phyloP scores from a whole-genome alignment of 345 rosid genomes.

The Linum tenue region DNA sequence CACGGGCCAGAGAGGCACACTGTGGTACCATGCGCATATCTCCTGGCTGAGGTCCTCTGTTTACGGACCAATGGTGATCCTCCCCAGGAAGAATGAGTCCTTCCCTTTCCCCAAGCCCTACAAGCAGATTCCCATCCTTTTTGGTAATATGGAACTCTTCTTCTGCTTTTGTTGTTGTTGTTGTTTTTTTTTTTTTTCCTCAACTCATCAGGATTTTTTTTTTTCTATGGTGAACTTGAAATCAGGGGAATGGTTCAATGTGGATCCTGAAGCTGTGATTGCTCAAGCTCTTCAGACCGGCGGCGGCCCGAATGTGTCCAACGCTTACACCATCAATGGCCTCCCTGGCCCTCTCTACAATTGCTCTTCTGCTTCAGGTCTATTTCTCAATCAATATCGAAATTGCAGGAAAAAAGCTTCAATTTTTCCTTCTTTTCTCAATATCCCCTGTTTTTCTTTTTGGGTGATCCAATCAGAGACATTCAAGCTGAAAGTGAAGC shows the following conservation, averaged over 20 bases:
- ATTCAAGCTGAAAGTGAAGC: conserved; percentile 22
- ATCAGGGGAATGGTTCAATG: conserved; percentile 26
- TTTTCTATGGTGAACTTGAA: not conserved
- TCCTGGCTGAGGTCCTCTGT: conserved; percentile 22
- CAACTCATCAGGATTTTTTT: not conserved
- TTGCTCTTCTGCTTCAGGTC: conserved; percentile 17
- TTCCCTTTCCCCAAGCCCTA: conserved; percentile 21
- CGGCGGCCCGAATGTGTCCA: conserved; percentile 21
- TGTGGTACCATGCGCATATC: conserved; percentile 20
- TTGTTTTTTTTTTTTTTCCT: not conserved
- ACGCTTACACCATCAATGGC: conserved; percentile 26
- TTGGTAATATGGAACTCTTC: conserved; percentile 10
- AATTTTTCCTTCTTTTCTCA: not conserved
- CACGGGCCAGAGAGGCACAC: conserved; percentile 25
- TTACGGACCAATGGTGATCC: conserved; percentile 21
- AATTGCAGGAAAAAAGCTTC: not conserved
- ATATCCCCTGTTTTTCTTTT: not conserved
- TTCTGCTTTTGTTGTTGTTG: not conserved
- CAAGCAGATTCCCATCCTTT: conserved; percentile 22
- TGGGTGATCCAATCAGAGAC: conserved; percentile 9
- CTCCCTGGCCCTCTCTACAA: conserved; percentile 23
- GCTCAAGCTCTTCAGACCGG: conserved; percentile 24
- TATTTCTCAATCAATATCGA: not conserved
- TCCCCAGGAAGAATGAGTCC: conserved; percentile 14
- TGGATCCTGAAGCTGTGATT: conserved; percentile 21